A percentile compares a stretch with the other conserved stretches of the same genome.
Conservation (phyloP, 331 rosid species). For the Erythrophleum ivorense region DNA sequence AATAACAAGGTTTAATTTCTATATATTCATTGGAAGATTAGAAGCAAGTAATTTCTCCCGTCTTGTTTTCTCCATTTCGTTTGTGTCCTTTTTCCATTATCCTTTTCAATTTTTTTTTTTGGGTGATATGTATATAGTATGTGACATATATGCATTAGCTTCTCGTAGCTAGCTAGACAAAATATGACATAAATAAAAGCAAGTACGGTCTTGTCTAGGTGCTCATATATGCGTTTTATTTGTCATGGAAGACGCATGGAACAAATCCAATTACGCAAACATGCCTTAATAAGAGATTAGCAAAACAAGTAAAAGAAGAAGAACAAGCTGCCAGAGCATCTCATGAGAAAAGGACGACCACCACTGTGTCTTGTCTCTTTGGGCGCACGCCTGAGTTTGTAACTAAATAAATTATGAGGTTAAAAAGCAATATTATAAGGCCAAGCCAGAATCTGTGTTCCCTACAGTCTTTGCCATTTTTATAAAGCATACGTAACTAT, state of each 20-base stretch:
- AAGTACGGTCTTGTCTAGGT: neutral
- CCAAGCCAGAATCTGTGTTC: conserved; percentile 48
- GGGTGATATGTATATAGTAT: neutral
- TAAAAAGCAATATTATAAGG: conserved; percentile 40
- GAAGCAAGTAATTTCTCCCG: neutral
- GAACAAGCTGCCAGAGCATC: conserved; percentile 49
- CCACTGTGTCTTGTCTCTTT: conserved; percentile 48
- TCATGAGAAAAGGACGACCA: conserved; percentile 45
- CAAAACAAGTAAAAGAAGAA: conserved; percentile 17
- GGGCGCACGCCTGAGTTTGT: conserved; percentile 54
- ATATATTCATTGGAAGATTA: neutral
- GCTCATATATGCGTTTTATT: neutral
- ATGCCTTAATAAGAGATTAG: conserved; percentile 16
- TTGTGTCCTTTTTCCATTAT: neutral
- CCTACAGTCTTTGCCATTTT: conserved; percentile 47
- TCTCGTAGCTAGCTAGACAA: neutral
- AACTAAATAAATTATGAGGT: conserved; percentile 30
- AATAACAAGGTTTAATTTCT: neutral
- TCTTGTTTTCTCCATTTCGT: neutral
- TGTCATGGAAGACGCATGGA: neutral
- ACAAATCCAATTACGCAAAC: conserved; percentile 2
- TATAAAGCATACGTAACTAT: conserved; percentile 62
- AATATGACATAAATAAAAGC: neutral
- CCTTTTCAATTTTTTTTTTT: neutral
- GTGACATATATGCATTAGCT: neutral